phyloP scores from a whole-genome alignment of 345 rosid species.

The Turritis glabra region DNA sequence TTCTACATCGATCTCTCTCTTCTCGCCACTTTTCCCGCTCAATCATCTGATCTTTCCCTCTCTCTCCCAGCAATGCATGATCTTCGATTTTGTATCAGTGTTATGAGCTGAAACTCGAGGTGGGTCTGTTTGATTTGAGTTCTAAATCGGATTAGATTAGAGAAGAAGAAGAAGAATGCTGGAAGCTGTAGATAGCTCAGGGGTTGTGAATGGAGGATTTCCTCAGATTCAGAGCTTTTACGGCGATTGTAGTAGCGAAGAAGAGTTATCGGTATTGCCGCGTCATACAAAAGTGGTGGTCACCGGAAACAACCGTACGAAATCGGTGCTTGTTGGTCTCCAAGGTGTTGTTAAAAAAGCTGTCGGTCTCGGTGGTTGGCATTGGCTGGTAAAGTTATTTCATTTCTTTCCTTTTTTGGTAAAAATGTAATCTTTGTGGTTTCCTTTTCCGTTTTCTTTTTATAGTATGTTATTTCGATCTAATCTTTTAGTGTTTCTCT shows the following conservation, averaged over 20 bases:
- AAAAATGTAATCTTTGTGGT: constrained; percentile 15
- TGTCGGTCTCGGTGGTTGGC: constrained; percentile 98
- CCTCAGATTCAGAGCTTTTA: constrained; percentile 63
- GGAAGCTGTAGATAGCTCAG: constrained; percentile 75
- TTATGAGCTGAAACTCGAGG: constrained; percentile 28
- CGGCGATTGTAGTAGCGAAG: constrained; percentile 88
- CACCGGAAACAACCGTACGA: constrained; percentile 94
- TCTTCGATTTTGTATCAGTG: constrained; percentile 46
- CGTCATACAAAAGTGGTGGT: constrained; percentile 94
- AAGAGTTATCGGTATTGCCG: constrained; percentile 92
- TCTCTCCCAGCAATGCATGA: constrained; percentile 58
- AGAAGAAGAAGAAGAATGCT: constrained; percentile 49
- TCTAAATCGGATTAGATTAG: not conserved
- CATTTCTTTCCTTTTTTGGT: not conserved
- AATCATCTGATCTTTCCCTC: constrained; percentile 37
- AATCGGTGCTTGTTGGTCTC: constrained; percentile 94
- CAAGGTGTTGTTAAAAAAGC: constrained; percentile 97
- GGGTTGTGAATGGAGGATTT: constrained; percentile 56
- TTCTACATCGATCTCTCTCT: constrained; percentile 23
- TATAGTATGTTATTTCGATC: not conserved
- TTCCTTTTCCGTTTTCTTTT: not conserved
- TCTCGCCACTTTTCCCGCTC: constrained; percentile 21
- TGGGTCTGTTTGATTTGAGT: not conserved
- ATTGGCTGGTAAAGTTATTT: constrained; percentile 72
- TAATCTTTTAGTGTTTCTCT: not conserved